Evolutionary conservation across 768 basidiomycete species (phyloP).

Genomic region (Pholiota molesta): DNA sequence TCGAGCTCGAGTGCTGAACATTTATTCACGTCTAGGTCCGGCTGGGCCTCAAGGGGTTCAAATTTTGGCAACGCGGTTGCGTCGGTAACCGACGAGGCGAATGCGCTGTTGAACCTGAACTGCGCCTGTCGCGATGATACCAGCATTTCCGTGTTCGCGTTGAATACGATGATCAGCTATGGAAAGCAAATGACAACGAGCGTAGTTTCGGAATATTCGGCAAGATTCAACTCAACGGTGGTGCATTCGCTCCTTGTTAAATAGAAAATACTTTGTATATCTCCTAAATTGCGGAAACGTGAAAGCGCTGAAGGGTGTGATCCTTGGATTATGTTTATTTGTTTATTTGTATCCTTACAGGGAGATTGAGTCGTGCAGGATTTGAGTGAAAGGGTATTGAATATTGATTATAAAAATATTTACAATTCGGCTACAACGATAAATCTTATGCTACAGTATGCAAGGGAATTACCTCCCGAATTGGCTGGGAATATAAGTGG

Average conservation of each 20-base stretch:
- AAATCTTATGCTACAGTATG: no score
- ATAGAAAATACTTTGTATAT: background rate
- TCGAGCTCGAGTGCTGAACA: no score
- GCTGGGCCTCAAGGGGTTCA: conserved; percentile 43
- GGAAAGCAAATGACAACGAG: conserved; percentile 42
- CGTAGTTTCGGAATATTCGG: conserved; percentile 43
- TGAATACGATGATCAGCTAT: conserved; percentile 46
- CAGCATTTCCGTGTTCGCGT: conserved; percentile 39
- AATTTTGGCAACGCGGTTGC: conserved; percentile 31
- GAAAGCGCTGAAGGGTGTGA: no score
- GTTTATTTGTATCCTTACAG: no score
- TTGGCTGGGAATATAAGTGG: no score
- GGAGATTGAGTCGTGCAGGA: no score
- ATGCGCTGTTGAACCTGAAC: conserved; percentile 37
- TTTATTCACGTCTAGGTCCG: conserved; percentile 28
- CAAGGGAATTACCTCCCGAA: no score
- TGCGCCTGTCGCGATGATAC: conserved; percentile 38
- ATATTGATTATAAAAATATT: no score
- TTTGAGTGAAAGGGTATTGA: no score
- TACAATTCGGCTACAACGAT: no score
- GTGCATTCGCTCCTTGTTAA: conserved; percentile 11
- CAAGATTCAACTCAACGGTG: conserved; percentile 31
- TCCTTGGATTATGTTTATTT: no score
- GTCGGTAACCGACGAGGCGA: conserved; percentile 33
- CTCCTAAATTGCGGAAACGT: no score